Base-by-base conservation (phyloP, 1,284 basidiomycete species). In the Anthracocystis setariae region DNA sequence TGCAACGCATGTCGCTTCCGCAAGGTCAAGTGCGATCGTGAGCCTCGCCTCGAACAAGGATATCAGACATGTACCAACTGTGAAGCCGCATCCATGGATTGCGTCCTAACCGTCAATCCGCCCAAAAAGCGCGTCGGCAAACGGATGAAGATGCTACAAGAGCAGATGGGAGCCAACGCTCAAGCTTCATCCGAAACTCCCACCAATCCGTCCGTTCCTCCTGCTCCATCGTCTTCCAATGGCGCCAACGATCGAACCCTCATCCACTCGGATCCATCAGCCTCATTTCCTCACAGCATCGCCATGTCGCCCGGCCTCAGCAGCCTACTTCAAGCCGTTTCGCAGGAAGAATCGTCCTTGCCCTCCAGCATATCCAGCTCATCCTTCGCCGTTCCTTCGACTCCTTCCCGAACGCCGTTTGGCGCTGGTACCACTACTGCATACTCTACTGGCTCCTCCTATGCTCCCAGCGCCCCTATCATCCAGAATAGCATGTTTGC, bases 51-150 rank as follows among this genome's bases (percentile, higher is more conserved):
- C 7, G 55, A 69, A 29, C 51, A 53, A 42, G 66, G 60, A 10
- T 38, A 25, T 37, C 35, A 49, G 21, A 1, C 55, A 8, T 69
- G 66, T 39, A 55, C 55, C 18, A 64, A 59, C 29, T 69, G 66
- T 32, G 66, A 50, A 15, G 45, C 15, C 10, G 25, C 53, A 1
- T 40, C 50, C 3, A 69, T 69, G 42, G 66, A 69, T 1, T 69
- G 66, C 48, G 21, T 64, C 1, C 52, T 63, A 9, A 69, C 60
- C 33, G 55, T 63, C 39, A 54, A 64, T n/a, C 60, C 54, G 7
- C 66, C 66, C 43, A 69, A 69, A 51, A 69, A 69, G 27, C 59
- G 66, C 35, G 44, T 63, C 46, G 66, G 66, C 9, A 69, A 64
- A 29, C 54, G 66, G 5, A 58, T 69, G 44, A 58, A 59, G 56